Conservation (phyloP, 768 basidiomycete genomes). For the Suillus americanus region DNA sequence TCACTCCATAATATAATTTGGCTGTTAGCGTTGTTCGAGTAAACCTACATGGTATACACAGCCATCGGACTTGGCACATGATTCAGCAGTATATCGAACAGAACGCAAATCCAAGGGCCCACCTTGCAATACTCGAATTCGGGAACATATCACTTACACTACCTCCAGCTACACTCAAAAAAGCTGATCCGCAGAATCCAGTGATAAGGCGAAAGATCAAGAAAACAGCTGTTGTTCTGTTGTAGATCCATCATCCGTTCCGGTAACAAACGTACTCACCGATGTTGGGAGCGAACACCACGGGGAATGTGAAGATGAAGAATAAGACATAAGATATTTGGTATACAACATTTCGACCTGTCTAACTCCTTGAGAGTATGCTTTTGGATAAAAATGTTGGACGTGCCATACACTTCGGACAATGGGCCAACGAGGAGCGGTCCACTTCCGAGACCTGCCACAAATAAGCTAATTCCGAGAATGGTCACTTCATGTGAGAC, state of each 20-base stretch:
- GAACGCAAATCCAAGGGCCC: conserved; percentile 17
- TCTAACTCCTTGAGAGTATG: neutral
- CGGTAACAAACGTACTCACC: conserved; percentile 31
- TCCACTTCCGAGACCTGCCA: conserved; percentile 35
- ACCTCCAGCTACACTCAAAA: conserved; percentile 63
- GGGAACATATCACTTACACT: conserved; percentile 57
- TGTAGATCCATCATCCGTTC: neutral
- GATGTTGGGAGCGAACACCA: conserved; percentile 70
- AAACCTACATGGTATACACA: conserved; percentile 43
- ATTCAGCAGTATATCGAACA: conserved; percentile 8
- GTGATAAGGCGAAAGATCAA: conserved; percentile 61
- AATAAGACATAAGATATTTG: conserved; percentile 57
- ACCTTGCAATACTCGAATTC: conserved; percentile 61
- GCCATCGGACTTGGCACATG: conserved; percentile 49
- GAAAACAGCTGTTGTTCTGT: conserved; percentile 44
- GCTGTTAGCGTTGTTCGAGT: neutral
- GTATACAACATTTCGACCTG: conserved; percentile 68
- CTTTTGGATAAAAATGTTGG: neutral
- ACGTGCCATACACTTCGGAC: conserved; percentile 37
- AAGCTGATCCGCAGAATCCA: conserved; percentile 56
- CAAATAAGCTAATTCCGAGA: conserved; percentile 47
- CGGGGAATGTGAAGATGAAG: conserved; percentile 65
- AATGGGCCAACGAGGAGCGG: conserved; percentile 40
- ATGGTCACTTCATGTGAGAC: conserved; percentile 54
- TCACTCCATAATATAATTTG: neutral